Base-by-base conservation (phyloP, 2,329 filamentous ascomycete species). In the Penicillium freii region DNA sequence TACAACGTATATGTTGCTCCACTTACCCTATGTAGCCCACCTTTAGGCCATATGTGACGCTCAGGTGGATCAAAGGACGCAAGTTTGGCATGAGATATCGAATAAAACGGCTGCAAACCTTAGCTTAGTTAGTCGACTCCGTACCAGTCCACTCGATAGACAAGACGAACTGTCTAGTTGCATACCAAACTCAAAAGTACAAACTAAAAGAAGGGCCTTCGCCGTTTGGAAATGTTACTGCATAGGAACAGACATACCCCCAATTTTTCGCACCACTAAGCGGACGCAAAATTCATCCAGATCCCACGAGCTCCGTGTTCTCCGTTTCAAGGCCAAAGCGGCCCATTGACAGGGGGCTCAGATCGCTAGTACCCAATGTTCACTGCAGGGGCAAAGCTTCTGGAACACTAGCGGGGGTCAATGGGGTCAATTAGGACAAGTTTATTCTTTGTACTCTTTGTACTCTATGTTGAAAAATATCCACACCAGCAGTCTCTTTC, bases 301-400 rank as follows among this genome's bases (percentile, higher is more conserved):
- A 50, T 27, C 10, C 31, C 33, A 31, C 40, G 40, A 8, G 23
- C 6, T 42, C 48, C 19, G 39, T 29, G 31, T 34, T 21, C 21
- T 19, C 19, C n/a, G 19, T 42, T 0, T 15, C 29, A 21, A 23
- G 34, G 29, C 23, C 38, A 51, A 51, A 29, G 47, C 39, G 25
- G 53, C 38, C n/a, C 25, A 19, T 46, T 44, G 7, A 39, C 25
- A 33, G 46, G 23, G 53, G 47, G 27, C 49, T 45, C 34, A 21
- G 54, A 56, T 46, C 34, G 21, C 42, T 40, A 38, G 25, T 21
- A 31, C 39, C 8, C 11, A 23, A 21, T n/a, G 19, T 45, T 33
- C 10, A 17, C 48, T 47, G 36, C 49, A 53, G 49, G 54, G 49
- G 49, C 39, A 34, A 47, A 39, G 49, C 42, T 56, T 56, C 34